Conservation (phyloP, 2,329 filamentous ascomycete genomes). For the Colletotrichum sp. region DNA sequence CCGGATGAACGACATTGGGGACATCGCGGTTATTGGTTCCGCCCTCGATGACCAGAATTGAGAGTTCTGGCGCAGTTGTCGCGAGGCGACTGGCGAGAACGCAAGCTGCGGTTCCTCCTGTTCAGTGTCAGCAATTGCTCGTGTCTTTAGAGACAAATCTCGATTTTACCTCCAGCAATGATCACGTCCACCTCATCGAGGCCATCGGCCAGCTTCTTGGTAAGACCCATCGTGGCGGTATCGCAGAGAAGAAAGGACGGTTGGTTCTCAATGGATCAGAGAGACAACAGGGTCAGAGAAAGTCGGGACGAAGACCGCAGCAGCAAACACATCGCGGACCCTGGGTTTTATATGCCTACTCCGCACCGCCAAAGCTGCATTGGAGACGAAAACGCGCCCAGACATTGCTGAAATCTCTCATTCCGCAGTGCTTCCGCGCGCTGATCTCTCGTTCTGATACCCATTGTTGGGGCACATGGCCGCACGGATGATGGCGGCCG, state of each 20-base stretch:
- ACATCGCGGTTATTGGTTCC: conserved; percentile 59
- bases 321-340: background rate
- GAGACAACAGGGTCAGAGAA: background rate
- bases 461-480: background rate
- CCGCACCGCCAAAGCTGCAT: background rate
- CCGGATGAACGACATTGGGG: conserved; percentile 54
- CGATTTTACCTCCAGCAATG: conserved; percentile 48
- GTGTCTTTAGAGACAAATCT: accelerated
- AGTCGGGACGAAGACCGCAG: background rate
- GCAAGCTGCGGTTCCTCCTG: conserved; percentile 52
- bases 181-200: conserved; percentile 55
- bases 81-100: conserved; percentile 55
- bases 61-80: conserved; percentile 51
- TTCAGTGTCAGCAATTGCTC: background rate
- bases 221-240: conserved; percentile 26
- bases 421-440: background rate
- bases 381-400: background rate
- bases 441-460: background rate
- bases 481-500: background rate
- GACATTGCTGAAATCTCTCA: background rate
- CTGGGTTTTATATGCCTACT: background rate
- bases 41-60: conserved; percentile 57
- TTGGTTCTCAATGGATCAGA: background rate
- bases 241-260: background rate
- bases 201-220: conserved; percentile 30